Conservation (phyloP, 805 yeast genomes). For the Candida maltosa region DNA sequence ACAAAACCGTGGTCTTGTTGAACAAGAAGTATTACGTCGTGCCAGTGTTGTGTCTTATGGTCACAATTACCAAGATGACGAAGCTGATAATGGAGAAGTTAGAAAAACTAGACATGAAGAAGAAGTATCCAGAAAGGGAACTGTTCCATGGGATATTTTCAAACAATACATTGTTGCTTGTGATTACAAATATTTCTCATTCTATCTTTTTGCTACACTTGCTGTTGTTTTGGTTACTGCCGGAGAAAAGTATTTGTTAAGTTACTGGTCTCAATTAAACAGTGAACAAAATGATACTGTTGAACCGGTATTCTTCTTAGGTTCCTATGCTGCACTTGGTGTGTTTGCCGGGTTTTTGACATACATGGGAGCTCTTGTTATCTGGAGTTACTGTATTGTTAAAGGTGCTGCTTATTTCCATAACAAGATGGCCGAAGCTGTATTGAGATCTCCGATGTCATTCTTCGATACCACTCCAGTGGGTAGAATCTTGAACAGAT, state of each 20-base stretch:
- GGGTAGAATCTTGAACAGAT: conserved; percentile 37
- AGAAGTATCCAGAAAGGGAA: conserved; percentile 29
- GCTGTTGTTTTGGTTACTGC: conserved; percentile 16
- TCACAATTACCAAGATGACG: conserved; percentile 30
- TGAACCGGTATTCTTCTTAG: conserved; percentile 20
- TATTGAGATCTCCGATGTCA: conserved; percentile 39
- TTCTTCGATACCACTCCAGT: conserved; percentile 41
- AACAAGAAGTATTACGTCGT: conserved; percentile 14
- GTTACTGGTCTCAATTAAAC: conserved; percentile 35
- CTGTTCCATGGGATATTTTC: conserved; percentile 26
- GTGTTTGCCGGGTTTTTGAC: conserved; percentile 22
- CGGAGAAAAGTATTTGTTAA: conserved; percentile 26
- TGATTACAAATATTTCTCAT: conserved; percentile 21
- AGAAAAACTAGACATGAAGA: conserved; percentile 17
- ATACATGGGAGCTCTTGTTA: conserved; percentile 23
- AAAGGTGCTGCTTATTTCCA: conserved; percentile 32
- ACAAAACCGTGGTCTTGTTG: conserved; percentile 5
- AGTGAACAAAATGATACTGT: conserved; percentile 21
- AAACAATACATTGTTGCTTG: conserved; percentile 30
- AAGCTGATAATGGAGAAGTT: conserved; percentile 13
- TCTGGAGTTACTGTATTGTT: conserved; percentile 29
- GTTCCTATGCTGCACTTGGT: conserved; percentile 25
- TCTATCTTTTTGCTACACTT: conserved; percentile 20
- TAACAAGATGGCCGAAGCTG: conserved; percentile 31
- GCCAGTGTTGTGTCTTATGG: conserved; percentile 33